These are phyloP conservation scores for Syzygium syzygioides DNA, from an alignment of 441 rosid genomes.

Conservation along the genomic window DNA sequence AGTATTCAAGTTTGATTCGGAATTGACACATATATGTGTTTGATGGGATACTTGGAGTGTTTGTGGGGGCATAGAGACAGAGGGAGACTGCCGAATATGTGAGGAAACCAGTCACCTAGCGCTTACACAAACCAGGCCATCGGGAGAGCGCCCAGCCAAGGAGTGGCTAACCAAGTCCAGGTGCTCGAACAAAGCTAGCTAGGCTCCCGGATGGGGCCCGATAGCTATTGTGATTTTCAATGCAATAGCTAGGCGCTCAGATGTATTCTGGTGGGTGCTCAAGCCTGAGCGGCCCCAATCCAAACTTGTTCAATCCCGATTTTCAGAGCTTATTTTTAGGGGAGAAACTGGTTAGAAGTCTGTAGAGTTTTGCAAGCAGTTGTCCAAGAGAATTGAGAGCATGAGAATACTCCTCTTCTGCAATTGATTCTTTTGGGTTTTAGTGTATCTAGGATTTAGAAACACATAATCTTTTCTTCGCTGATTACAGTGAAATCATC, in stretches of 20 bases:
- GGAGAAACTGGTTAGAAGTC: neutral
- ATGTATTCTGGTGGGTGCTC: neutral
- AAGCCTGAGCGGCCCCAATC: neutral
- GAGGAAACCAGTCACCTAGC: neutral
- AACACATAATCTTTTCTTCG: neutral
- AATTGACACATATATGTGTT: neutral
- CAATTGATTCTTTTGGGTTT: neutral
- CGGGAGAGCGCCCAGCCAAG: neutral
- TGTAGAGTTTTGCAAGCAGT: neutral
- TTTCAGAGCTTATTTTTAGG: neutral
- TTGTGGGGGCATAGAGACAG: neutral
- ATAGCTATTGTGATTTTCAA: neutral
- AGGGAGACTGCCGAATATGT: neutral
- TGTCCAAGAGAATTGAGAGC: neutral
- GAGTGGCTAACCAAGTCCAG: neutral
- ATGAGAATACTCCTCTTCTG: neutral
- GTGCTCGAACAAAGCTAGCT: neutral
- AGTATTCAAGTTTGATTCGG: neutral
- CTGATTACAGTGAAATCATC: neutral
- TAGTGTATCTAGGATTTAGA: neutral
- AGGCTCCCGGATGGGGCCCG: neutral
- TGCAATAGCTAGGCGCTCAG: neutral
- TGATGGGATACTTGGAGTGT: neutral
- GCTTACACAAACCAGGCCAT: neutral
- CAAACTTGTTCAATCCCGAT: neutral